Percentiles rank a stretch among this genome's conserved stretches.
phyloP scores from a whole-genome alignment of 192 early-diverging fungal species.

The Rhizoclosmatium globosum region DNA sequence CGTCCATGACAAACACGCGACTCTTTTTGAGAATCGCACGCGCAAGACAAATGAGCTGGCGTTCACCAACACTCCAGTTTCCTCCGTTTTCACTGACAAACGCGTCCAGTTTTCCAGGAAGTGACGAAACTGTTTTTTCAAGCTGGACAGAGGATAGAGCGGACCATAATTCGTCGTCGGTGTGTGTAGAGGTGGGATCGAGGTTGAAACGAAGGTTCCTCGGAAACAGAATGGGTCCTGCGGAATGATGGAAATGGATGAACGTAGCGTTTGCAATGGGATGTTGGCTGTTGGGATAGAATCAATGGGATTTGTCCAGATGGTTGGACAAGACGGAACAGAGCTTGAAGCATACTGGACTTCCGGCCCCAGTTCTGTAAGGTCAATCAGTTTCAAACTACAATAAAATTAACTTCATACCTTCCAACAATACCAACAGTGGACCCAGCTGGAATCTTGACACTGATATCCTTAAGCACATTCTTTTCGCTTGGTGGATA shows the following conservation, averaged over 20 bases:
- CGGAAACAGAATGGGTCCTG: conserved; percentile 56
- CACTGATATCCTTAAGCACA: conserved; percentile 65
- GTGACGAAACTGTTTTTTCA: conserved; percentile 18
- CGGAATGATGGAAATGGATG: conserved; percentile 47
- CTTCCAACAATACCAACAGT: conserved; percentile 88
- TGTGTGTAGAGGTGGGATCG: conserved; percentile 69
- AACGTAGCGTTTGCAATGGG: conserved; percentile 24
- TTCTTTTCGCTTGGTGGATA: conserved; percentile 58
- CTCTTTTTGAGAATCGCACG: conserved; percentile 73
- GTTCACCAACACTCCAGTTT: conserved; percentile 83
- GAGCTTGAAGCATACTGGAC: neutral
- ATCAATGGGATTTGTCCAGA: conserved; percentile 46
- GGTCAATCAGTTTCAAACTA: conserved; percentile 18
- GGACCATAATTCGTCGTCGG: conserved; percentile 75
- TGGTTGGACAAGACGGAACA: conserved; percentile 48
- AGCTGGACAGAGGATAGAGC: conserved; percentile 69
- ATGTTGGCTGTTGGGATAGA: conserved; percentile 43
- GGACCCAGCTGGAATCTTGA: conserved; percentile 70
- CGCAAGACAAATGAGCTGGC: conserved; percentile 82
- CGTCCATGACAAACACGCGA: conserved; percentile 49
- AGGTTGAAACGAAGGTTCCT: conserved; percentile 80
- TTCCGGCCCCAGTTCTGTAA: neutral
- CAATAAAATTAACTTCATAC: conserved; percentile 76
- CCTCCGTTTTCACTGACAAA: conserved; percentile 80
- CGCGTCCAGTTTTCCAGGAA: conserved; percentile 64